Percentiles rank a stretch among this genome's conserved stretches.
These are phyloP conservation scores for Salix udensis DNA, from an alignment of 345 rosid species.

Conservation along the genomic window DNA sequence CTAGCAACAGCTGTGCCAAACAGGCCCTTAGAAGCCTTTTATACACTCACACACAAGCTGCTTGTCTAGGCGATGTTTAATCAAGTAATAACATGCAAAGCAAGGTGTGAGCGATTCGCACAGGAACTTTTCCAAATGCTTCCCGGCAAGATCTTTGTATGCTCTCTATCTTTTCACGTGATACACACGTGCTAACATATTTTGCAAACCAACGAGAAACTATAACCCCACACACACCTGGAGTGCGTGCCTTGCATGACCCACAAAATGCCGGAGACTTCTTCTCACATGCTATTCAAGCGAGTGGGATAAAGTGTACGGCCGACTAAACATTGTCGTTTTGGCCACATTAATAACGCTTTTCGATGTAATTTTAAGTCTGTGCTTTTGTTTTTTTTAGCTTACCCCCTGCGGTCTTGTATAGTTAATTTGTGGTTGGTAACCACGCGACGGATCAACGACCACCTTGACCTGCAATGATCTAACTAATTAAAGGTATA, in stretches of 20 bases:
- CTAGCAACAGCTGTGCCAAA: too few relatives aligned
- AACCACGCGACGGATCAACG: too few relatives aligned
- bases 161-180: slow-evolving; percentile 19
- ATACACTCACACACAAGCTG: too few relatives aligned
- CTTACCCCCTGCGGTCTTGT: not conserved
- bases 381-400: not conserved
- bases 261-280: not conserved
- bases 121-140: not conserved
- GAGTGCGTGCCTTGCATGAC: slow-evolving; percentile 2
- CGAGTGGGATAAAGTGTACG: not conserved
- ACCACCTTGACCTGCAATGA: too few relatives aligned
- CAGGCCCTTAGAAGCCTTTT: too few relatives aligned
- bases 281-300: not conserved
- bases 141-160: slow-evolving; percentile 23
- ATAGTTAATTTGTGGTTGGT: too few relatives aligned
- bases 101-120: not conserved
- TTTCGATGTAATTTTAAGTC: not conserved
- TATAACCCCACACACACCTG: not conserved
- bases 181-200: slow-evolving; percentile 9
- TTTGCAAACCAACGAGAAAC: not conserved
- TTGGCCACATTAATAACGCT: slow-evolving; percentile 6
- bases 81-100: too few relatives aligned
- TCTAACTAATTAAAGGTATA: too few relatives aligned
- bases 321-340: not conserved
- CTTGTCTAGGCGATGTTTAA: too few relatives aligned